These are phyloP conservation scores for Blastocystis sp. DNA, from an alignment of 352 stramenopile species.

Conservation along the genomic window DNA sequence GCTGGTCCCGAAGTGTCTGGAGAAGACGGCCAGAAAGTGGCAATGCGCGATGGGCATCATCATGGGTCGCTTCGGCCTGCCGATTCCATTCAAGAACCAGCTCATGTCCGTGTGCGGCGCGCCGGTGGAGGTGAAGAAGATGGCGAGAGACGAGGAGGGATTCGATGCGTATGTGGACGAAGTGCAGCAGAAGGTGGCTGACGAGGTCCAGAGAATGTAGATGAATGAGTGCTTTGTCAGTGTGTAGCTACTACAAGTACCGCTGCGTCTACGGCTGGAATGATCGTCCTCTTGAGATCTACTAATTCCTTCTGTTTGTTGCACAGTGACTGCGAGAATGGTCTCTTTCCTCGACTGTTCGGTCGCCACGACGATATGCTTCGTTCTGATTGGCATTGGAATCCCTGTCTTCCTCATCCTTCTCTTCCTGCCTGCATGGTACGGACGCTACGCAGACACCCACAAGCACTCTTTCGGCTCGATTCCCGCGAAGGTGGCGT, in stretches of 20 bases:
- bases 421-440: conserved; percentile 67
- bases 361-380: not conserved
- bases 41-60: conserved; percentile 55
- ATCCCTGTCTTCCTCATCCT: conserved; percentile 53
- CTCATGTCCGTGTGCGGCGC: conserved; percentile 41
- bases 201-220: conserved; percentile 60
- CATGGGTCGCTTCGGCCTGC: conserved; percentile 15
- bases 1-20: conserved; percentile 35
- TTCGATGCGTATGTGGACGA: conserved; percentile 61
- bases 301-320: conserved; percentile 11
- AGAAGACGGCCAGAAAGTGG: conserved; percentile 19
- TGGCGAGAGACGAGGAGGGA: conserved; percentile 5
- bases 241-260: conserved; percentile 59
- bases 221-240: not conserved
- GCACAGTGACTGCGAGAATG: not conserved
- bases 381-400: conserved; percentile 14
- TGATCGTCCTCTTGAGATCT: conserved; percentile 55
- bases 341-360: conserved; percentile 8
- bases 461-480: conserved; percentile 19
- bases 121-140: conserved; percentile 31
- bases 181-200: conserved; percentile 58
- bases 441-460: conserved; percentile 40
- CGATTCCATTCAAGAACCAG: conserved; percentile 8
- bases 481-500: conserved; percentile 56
- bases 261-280: conserved; percentile 55